These are phyloP conservation scores for Barnettozyma californica DNA, from an alignment of 805 yeast species.

Conservation along the genomic window DNA sequence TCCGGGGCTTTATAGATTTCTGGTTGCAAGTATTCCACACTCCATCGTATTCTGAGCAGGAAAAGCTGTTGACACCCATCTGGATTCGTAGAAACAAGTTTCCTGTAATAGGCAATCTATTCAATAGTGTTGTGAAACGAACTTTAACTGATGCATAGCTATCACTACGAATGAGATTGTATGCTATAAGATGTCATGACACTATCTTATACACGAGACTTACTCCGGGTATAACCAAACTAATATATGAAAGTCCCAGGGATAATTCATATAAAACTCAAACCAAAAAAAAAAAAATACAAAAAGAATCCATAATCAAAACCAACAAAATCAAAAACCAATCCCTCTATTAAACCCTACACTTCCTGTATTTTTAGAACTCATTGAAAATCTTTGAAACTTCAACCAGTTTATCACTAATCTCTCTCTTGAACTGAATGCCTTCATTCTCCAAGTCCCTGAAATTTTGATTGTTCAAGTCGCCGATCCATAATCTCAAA, in stretches of 20 bases:
- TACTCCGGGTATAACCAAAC: not conserved
- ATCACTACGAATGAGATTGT: too few relatives aligned
- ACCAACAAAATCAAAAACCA: not conserved
- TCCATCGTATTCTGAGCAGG: too few relatives aligned
- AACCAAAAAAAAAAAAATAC: not conserved
- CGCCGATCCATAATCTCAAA: constrained; percentile 29
- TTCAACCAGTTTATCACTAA: constrained; percentile 26
- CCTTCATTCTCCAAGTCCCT: constrained; percentile 22
- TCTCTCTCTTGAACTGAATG: constrained; percentile 24
- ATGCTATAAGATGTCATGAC: not conserved
- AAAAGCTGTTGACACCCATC: too few relatives aligned
- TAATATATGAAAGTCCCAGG: not conserved
- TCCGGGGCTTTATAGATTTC: too few relatives aligned
- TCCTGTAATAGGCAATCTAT: too few relatives aligned
- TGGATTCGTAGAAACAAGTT: too few relatives aligned
- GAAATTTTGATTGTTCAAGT: constrained; percentile 18
- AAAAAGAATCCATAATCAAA: not conserved
- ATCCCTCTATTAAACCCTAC: not conserved
- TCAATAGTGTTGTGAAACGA: too few relatives aligned
- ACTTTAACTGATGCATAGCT: not conserved
- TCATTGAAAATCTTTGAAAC: constrained; percentile 23
- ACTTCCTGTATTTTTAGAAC: constrained; percentile 1
- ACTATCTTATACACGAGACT: not conserved
- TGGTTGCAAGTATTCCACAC: too few relatives aligned
- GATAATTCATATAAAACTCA: not conserved